Conservation (phyloP, 108 stramenopile genomes). For the Nannochloropsis gaditana region DNA sequence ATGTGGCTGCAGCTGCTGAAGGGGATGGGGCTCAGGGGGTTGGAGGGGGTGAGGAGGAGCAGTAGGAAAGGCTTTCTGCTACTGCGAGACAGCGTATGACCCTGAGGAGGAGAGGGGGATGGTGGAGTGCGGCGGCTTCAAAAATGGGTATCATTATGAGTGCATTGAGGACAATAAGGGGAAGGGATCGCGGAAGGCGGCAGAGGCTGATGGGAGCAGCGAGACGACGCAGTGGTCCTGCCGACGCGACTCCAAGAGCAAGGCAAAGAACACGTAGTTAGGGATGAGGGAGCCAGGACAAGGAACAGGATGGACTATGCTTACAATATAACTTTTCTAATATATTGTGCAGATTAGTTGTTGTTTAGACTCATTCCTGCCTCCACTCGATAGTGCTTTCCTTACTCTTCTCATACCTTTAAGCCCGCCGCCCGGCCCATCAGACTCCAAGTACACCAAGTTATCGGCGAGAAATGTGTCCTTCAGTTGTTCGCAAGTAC, state of each 20-base stretch:
- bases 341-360: background rate
- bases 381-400: background rate
- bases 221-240: too few relatives aligned
- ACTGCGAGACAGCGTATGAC: too few relatives aligned
- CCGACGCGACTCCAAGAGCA: background rate
- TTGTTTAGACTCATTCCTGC: background rate
- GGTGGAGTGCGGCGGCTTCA: background rate
- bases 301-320: background rate
- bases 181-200: background rate
- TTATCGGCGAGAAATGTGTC: too few relatives aligned
- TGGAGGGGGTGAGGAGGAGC: background rate
- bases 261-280: background rate
- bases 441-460: too few relatives aligned
- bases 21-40: background rate
- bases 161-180: background rate
- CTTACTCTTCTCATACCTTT: too few relatives aligned
- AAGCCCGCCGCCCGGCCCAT: too few relatives aligned
- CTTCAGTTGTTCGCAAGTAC: too few relatives aligned
- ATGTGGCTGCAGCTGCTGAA: background rate
- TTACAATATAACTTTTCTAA: background rate
- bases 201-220: background rate
- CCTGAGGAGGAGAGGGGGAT: background rate
- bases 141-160: background rate
- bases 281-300: background rate
- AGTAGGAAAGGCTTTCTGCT: too few relatives aligned